phyloP scores from a whole-genome alignment of 805 yeast genomes.

The Metschnikowia baotianmanensis region DNA sequence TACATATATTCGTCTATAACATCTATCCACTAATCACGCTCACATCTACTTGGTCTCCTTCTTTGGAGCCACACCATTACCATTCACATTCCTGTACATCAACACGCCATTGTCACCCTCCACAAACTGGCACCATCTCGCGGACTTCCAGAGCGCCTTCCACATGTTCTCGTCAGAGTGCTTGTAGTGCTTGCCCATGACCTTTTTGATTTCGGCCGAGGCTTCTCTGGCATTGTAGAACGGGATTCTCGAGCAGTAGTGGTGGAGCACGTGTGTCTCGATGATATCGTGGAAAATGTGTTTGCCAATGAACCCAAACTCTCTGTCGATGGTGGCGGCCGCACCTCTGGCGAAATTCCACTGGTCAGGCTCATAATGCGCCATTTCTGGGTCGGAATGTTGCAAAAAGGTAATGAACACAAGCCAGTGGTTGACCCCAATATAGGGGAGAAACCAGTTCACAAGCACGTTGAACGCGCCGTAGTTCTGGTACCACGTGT shows the following conservation, averaged over 20 bases:
- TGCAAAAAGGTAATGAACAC: slow-evolving; percentile 84
- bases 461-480: slow-evolving; percentile 63
- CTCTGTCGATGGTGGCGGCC: slow-evolving; percentile 83
- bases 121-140: slow-evolving; percentile 67
- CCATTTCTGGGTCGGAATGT: slow-evolving; percentile 76
- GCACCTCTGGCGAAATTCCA: slow-evolving; percentile 92
- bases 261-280: slow-evolving; percentile 89
- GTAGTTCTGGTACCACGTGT: slow-evolving; percentile 57
- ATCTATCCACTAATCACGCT: too few relatives aligned
- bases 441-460: slow-evolving; percentile 74
- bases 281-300: slow-evolving; percentile 84
- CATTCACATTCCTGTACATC: slow-evolving; percentile 64
- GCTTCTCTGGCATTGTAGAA: slow-evolving; percentile 85
- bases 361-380: slow-evolving; percentile 71
- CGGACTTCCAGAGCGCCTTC: slow-evolving; percentile 59
- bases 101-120: slow-evolving; percentile 61
- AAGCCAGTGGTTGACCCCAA: slow-evolving; percentile 86
- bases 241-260: slow-evolving; percentile 79
- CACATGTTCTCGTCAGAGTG: slow-evolving; percentile 71
- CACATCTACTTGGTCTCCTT: too few relatives aligned
- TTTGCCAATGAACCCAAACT: slow-evolving; percentile 76
- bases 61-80: slow-evolving; percentile 23
- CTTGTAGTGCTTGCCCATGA: slow-evolving; percentile 80
- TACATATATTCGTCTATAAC: too few relatives aligned
- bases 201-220: slow-evolving; percentile 72